Base-by-base conservation (phyloP, 1,284 basidiomycete species). In the Cryptococcus amylolentus region DNA sequence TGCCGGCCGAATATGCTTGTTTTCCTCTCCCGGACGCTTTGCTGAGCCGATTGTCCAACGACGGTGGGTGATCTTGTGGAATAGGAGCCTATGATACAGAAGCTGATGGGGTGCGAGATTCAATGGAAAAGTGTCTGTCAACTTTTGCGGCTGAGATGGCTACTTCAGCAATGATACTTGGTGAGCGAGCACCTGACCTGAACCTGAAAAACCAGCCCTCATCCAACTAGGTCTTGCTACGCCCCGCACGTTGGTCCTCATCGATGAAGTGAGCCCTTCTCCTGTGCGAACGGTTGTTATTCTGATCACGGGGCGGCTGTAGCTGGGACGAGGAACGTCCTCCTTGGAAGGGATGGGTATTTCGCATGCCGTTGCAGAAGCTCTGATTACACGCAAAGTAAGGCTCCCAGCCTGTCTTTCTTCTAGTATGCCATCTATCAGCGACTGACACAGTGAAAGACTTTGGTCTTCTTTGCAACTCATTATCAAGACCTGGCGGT, bases 121-220 rank as follows among this genome's bases (percentile, higher is more conserved):
- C 66, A 63, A 83, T 93, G 66, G 90, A 94, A 72, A 87, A 86
- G 69, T 88, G 83, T 54, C 75, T 96, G 14, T 95, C 92, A 62
- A 96, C 93, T 0, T 97, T 97, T 76, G 90, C 91, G 0, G 86
- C 85, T 57, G 92, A 97, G 74, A 96, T 97, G 89, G 84, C 87
- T 0, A 86, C 88, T 1, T 86, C 86, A 31, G 86, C 89, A 4
- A 91, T 93, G 88, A 91, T 95, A 53, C 76, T 94, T 37, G 86
- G 89, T 85, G 37, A 28, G 73, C 52, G 37, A 28, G 73, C 52
- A 16, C 23, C 2, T 18, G 3, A 42, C 60, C 18, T 38, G 10
- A 16, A 2, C 20, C 9, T n/a, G n/a, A 48, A 12, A 7, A 16
- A 26, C 9, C 2, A 23, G 50, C 48, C 62, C 13, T 58, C 38